Base-by-base conservation (phyloP, 805 yeast species). In the Diddensiella santjacobensis region DNA sequence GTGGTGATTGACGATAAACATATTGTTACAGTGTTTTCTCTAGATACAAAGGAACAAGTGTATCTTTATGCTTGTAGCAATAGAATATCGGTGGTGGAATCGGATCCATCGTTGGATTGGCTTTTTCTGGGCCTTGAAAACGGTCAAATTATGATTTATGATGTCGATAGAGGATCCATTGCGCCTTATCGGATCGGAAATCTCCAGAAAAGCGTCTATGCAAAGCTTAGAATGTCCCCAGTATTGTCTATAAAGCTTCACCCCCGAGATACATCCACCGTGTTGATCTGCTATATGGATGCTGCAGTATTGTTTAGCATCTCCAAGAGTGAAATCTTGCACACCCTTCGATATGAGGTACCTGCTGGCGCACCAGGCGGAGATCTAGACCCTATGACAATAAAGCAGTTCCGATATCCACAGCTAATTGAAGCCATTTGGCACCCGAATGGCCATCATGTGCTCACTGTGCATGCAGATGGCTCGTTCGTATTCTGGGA, bases 401-500 rank as follows among this genome's bases (percentile, higher is more conserved):
- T 49, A 13, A 40, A 47, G 22, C 52, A 51, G 6, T 41, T 46
- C 24, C 50, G 82, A 44, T 58, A 51, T n/a, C 81, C 82, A 2
- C 63, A 60, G 19, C 57, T 73, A 0, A 49, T 68, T 1, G 68
- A 81, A 43, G 82, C 96, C 0, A 71, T 79, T 29, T 93, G 87
- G 79, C 97, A 91, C 65, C 99, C 99, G 2, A 88, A 88, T 61
- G 96, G 98, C 0, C 74, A 89, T 40, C 95, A 90, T 61, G 68
- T 87, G 2, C 74, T 86, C 18, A 83, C 96, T 0, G 75, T 80
- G 2, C 95, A 91, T 64, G 81, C 71, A 19, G 96, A 90, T 60
- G 91, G 91, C 46, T 78, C 95, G 0, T 59, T 93, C 31, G 96
- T 80, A 1, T 93, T 93, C 61, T 93, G 98, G 97, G 99, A 93